A percentile compares a stretch with the other conserved stretches of the same genome.
Conservation (phyloP, 352 stramenopile genomes). For the Globisporangium perplexum region DNA sequence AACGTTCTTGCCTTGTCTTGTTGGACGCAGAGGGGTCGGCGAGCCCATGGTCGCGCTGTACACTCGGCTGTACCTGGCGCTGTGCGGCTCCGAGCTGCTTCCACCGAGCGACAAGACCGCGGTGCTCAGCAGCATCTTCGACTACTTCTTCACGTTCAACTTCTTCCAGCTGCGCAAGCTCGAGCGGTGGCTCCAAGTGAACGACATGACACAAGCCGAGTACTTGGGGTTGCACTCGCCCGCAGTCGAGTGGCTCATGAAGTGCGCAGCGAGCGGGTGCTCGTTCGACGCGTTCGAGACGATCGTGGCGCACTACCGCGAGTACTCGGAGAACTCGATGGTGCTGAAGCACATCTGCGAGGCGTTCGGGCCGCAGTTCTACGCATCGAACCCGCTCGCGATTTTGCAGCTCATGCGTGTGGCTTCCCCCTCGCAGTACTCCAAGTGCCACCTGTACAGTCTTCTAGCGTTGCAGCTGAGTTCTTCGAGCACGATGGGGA, state of each 20-base stretch:
- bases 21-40: constrained; percentile 58
- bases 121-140: constrained; percentile 75
- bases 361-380: constrained; percentile 58
- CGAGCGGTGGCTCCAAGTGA: constrained; percentile 34
- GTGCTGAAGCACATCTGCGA: constrained; percentile 85
- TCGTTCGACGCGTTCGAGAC: constrained; percentile 48
- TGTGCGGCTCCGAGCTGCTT: constrained; percentile 60
- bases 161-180: constrained; percentile 59
- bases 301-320: constrained; percentile 73
- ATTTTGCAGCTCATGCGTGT: constrained; percentile 72
- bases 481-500: constrained; percentile 18
- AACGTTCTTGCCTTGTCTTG: not conserved
- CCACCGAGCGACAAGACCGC: constrained; percentile 29
- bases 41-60: constrained; percentile 88
- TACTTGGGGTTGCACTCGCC: constrained; percentile 81
- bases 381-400: constrained; percentile 38
- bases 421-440: constrained; percentile 43
- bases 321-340: constrained; percentile 86
- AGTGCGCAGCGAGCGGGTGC: constrained; percentile 42
- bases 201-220: constrained; percentile 51
- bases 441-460: constrained; percentile 69
- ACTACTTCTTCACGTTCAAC: constrained; percentile 87
- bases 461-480: constrained; percentile 61
- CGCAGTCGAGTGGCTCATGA: constrained; percentile 84
- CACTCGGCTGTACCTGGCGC: constrained; percentile 75